Base-by-base conservation (phyloP, 345 rosid genomes). In the Pistacia atlantica region DNA sequence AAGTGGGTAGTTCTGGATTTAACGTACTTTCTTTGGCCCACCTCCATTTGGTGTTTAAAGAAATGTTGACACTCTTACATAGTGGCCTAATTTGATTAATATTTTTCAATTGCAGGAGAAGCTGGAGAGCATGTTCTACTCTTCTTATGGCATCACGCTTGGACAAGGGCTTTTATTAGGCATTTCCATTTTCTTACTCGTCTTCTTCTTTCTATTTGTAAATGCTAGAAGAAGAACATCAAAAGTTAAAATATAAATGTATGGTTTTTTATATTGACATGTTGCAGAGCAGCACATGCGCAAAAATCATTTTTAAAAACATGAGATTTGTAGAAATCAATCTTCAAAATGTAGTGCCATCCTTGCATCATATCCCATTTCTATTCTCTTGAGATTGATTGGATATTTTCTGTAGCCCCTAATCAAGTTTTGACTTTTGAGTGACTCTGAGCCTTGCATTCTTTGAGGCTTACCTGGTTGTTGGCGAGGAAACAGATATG, bases 181-280 rank as follows among this genome's bases (percentile, higher is more conserved):
- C 57, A 74, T 82, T 73, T 78, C 85, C 20, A 22, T 89, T 68
- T 49, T 83, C 22, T 79, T 89, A 63, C 79, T 87, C 63, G 17
- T 81, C 38, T 74, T 89, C 77, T 66, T 84, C 60, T 71, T 79
- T 76, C 73, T 89, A 20, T 86, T 74, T 90, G 88, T 90, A 88
- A 93, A 84, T 74, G 86, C 90, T 45, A 86, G 89, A 80, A 87
- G 95, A 82, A 88, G 85, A 87, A 89, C 79, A 85, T 88, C 84
- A 9, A 93, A 91, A 86, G 80, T 91, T 76, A 93, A 95, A 86
- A 85, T 92, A 83, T 92, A 73, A 51, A 80, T 11, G 17, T 31
- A 2, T 17, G 18, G 17, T 63, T 63, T 33, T 63, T 33, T 25
- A 0, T 22, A 25, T 22, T 60, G 25, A 63, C 67, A 2, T 33